Evolutionary conservation across 371 early-diverging fungal species (phyloP).

Genomic region (Chytridium lagenaria): DNA sequence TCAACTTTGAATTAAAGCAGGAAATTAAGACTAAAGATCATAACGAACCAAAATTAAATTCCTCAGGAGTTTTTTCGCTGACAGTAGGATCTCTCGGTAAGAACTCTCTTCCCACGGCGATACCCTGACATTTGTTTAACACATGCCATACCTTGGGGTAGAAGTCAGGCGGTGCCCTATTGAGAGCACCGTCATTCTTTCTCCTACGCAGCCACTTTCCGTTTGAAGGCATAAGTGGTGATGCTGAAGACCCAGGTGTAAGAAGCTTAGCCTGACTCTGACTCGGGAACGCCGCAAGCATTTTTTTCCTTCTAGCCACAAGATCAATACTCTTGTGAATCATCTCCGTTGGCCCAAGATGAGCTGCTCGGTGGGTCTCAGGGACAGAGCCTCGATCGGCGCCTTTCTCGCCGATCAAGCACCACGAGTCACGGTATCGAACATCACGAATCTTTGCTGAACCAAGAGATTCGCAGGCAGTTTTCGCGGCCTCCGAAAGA

Average conservation of each 20-base stretch:
- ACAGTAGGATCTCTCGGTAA: conserved; percentile 84
- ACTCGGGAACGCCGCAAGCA: conserved; percentile 25
- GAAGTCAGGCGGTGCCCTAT: conserved; percentile 79
- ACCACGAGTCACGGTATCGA: conserved; percentile 81
- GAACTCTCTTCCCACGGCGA: conserved; percentile 58
- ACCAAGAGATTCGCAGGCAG: conserved; percentile 69
- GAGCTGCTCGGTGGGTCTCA: conserved; percentile 37
- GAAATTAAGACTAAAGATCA: too few relatives aligned
- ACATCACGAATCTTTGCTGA: conserved; percentile 61
- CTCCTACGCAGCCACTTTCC: conserved; percentile 77
- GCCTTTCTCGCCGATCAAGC: conserved; percentile 75
- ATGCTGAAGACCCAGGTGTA: conserved; percentile 23
- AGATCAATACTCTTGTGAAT: conserved; percentile 42
- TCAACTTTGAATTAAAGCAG: not conserved
- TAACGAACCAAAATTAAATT: conserved; percentile 62
- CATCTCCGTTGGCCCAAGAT: conserved; percentile 38
- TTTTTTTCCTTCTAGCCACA: conserved; percentile 29
- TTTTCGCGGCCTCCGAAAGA: conserved; percentile 62
- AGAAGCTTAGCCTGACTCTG: conserved; percentile 18
- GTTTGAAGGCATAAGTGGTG: conserved; percentile 60
- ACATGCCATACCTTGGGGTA: conserved; percentile 81
- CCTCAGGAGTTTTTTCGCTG: conserved; percentile 85
- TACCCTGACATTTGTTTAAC: conserved; percentile 66
- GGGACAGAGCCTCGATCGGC: conserved; percentile 43
- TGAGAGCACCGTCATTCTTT: conserved; percentile 83